Conservation (phyloP, 139 green algal genomes). For the Coccomyxa sp. region DNA sequence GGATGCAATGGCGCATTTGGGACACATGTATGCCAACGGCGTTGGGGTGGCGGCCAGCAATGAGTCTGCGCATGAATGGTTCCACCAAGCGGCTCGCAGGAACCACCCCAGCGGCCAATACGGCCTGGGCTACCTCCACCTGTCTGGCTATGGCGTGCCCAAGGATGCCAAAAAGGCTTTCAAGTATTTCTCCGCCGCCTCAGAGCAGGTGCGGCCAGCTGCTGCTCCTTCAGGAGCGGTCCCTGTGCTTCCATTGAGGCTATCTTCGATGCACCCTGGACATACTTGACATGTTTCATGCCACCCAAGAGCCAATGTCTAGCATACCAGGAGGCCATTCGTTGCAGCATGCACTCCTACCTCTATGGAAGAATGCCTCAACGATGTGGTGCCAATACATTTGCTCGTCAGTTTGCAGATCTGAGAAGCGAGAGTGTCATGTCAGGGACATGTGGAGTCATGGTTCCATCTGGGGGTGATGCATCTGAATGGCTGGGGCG, state of each 20-base stretch:
- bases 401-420: no score
- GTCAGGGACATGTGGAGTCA: conserved; percentile 48
- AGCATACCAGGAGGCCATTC: no score
- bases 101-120: conserved; percentile 64
- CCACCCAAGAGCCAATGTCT: no score
- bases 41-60: conserved; percentile 52
- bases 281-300: no score
- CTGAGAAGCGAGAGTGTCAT: no score
- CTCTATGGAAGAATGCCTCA: no score
- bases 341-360: no score
- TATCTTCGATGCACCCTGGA: neutral
- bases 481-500: conserved; percentile 61
- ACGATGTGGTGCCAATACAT: no score
- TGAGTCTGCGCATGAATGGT: conserved; percentile 44
- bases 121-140: conserved; percentile 87
- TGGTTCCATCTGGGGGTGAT: conserved; percentile 79
- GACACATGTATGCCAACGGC: conserved; percentile 85
- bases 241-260: neutral
- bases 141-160: conserved; percentile 63
- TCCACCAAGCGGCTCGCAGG: conserved; percentile 36
- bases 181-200: conserved; percentile 46
- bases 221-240: neutral
- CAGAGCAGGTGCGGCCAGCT: conserved; percentile 12
- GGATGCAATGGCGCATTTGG: conserved; percentile 81
- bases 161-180: conserved; percentile 52